phyloP scores from a whole-genome alignment of 306 rosid genomes.

The Corylus heterophylla region DNA sequence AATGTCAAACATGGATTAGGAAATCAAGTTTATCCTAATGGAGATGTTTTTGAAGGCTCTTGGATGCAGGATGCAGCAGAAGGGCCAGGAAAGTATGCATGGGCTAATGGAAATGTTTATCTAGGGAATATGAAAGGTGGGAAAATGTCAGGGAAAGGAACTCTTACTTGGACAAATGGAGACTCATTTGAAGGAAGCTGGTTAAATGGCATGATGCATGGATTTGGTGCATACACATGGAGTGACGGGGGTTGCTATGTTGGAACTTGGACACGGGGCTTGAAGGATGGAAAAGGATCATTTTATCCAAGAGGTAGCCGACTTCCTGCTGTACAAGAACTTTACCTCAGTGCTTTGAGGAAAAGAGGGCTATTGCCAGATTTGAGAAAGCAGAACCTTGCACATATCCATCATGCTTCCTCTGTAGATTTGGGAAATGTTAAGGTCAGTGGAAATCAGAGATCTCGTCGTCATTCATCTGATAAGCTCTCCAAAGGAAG shows the following conservation, averaged over 20 bases:
- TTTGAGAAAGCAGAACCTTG: conserved; percentile 71
- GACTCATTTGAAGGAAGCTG: conserved; percentile 96
- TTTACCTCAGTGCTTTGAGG: conserved; percentile 88
- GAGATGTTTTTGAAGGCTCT: conserved; percentile 91
- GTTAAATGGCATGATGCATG: conserved; percentile 94
- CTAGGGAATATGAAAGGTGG: conserved; percentile 96
- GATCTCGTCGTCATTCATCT: conserved; percentile 52
- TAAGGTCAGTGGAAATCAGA: conserved; percentile 60
- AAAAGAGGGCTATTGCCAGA: conserved; percentile 94
- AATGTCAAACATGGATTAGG: conserved; percentile 95
- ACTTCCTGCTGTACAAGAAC: conserved; percentile 83
- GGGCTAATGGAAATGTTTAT: conserved; percentile 90
- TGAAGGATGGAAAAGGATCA: conserved; percentile 97
- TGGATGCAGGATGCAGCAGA: conserved; percentile 96
- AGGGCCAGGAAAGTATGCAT: conserved; percentile 94
- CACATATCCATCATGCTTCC: conserved; percentile 78
- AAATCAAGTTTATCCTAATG: conserved; percentile 80
- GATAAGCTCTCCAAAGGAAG: conserved; percentile 64
- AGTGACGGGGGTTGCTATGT: conserved; percentile 94
- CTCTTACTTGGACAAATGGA: conserved; percentile 87
- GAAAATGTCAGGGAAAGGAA: conserved; percentile 94
- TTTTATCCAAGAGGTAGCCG: conserved; percentile 84
- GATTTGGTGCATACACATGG: conserved; percentile 92
- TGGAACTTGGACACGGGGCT: conserved; percentile 93
- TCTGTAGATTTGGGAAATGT: conserved; percentile 65